These are phyloP conservation scores for Acaromyces ingoldii DNA, from an alignment of 1,284 basidiomycete genomes.

Conservation along the genomic window DNA sequence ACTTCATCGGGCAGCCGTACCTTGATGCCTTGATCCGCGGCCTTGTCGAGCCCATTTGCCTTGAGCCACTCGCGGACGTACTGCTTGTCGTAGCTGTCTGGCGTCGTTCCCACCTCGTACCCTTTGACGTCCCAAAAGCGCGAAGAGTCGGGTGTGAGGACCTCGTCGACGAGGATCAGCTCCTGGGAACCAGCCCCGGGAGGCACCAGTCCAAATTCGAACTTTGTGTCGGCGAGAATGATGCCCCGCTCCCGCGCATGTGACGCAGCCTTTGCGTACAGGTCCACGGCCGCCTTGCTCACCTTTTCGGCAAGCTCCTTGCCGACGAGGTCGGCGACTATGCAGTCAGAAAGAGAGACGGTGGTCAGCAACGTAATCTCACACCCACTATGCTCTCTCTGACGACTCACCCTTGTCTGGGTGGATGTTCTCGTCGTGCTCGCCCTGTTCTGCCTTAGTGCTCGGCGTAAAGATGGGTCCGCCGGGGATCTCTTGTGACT, in stretches of 20 bases:
- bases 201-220: conserved; percentile 69
- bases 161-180: conserved; percentile 91
- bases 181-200: conserved; percentile 6
- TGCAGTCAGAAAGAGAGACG: conserved; percentile 1
- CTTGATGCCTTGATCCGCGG: conserved; percentile 32
- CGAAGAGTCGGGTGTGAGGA: conserved; percentile 93
- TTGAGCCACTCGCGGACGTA: conserved; percentile 78
- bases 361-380: conserved; percentile 4
- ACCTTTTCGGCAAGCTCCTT: conserved; percentile 62
- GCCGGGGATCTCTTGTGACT: conserved; percentile 62
- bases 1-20: conserved; percentile 43
- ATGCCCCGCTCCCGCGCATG: conserved; percentile 74
- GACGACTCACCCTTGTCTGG: conserved; percentile 67
- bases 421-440: conserved; percentile 96
- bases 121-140: conserved; percentile 83
- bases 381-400: not conserved
- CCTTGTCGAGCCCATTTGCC: conserved; percentile 34
- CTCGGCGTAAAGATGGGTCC: conserved; percentile 87
- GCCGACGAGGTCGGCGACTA: conserved; percentile 35
- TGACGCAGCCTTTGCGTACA: conserved; percentile 72
- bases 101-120: conserved; percentile 70
- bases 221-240: conserved; percentile 92
- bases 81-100: conserved; percentile 95
- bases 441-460: conserved; percentile 91
- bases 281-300: conserved; percentile 60